These are phyloP conservation scores for Mycena vitilis DNA, from an alignment of 768 basidiomycete species.

Conservation along the genomic window DNA sequence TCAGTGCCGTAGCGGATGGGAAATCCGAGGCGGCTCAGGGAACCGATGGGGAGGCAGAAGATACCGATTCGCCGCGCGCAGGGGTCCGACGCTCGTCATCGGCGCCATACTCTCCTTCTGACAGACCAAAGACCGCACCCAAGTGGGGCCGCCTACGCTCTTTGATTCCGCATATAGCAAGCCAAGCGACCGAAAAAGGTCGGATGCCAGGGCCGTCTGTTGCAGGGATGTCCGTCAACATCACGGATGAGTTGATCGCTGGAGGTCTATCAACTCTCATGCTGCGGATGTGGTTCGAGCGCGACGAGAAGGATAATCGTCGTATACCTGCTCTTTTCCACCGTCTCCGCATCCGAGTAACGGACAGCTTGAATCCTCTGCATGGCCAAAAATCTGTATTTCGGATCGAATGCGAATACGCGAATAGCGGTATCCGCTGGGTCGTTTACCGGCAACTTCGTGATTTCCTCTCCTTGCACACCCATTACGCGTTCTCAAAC, in stretches of 20 bases:
- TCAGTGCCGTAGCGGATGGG: constrained; percentile 14
- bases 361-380: constrained; percentile 86
- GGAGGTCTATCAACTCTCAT: constrained; percentile 85
- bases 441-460: constrained; percentile 94
- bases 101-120: constrained; percentile 44
- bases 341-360: constrained; percentile 84
- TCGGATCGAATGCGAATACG: constrained; percentile 96
- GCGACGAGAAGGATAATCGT: constrained; percentile 86
- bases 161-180: constrained; percentile 68
- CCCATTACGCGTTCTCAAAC: constrained; percentile 90
- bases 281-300: constrained; percentile 86
- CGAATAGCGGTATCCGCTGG: constrained; percentile 92
- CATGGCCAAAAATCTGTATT: constrained; percentile 84
- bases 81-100: constrained; percentile 37
- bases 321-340: constrained; percentile 84
- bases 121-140: constrained; percentile 41
- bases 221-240: constrained; percentile 68
- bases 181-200: constrained; percentile 42
- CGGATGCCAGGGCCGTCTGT: constrained; percentile 57
- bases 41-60: constrained; percentile 18
- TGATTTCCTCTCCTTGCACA: constrained; percentile 91
- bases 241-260: constrained; percentile 84
- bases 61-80: constrained; percentile 21
- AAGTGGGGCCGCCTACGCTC: constrained; percentile 77
- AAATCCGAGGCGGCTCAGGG: constrained; percentile 22